These are phyloP conservation scores for Fusarium coffeatum DNA, from an alignment of 2,329 filamentous ascomycete genomes.

Conservation along the genomic window DNA sequence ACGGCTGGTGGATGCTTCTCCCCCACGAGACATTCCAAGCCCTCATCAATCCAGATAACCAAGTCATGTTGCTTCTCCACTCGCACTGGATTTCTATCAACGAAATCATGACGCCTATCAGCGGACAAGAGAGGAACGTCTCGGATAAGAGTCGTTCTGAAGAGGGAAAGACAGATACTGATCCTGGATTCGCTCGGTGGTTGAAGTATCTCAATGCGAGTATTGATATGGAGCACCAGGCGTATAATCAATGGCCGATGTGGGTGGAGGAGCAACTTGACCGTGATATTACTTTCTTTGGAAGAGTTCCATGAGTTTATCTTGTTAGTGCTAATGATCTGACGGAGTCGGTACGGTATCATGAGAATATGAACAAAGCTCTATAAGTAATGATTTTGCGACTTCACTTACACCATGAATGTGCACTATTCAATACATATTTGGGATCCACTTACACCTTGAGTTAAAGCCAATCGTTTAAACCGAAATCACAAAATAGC, in stretches of 20 bases:
- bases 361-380: not conserved
- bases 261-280: constrained; percentile 66
- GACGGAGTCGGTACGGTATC: not conserved
- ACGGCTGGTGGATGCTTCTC: constrained; percentile 69
- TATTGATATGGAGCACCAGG: constrained; percentile 57
- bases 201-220: constrained; percentile 62
- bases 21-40: constrained; percentile 64
- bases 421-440: not conserved
- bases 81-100: constrained; percentile 67
- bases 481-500: not conserved
- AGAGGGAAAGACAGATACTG: constrained; percentile 44
- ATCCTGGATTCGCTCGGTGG: constrained; percentile 62
- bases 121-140: constrained; percentile 54
- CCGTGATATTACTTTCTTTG: constrained; percentile 59
- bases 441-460: not conserved
- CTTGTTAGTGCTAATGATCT: not conserved
- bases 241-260: constrained; percentile 64
- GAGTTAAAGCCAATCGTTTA: not conserved
- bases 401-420: not conserved
- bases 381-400: not conserved
- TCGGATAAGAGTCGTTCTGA: constrained; percentile 48
- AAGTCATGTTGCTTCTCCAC: constrained; percentile 60
- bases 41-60: constrained; percentile 61
- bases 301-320: constrained; percentile 38
- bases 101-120: constrained; percentile 65